A percentile compares a stretch with the other conserved stretches of the same genome.
These are phyloP conservation scores for Ascochyta lentis DNA, from an alignment of 2,329 filamentous ascomycete genomes.

Conservation along the genomic window DNA sequence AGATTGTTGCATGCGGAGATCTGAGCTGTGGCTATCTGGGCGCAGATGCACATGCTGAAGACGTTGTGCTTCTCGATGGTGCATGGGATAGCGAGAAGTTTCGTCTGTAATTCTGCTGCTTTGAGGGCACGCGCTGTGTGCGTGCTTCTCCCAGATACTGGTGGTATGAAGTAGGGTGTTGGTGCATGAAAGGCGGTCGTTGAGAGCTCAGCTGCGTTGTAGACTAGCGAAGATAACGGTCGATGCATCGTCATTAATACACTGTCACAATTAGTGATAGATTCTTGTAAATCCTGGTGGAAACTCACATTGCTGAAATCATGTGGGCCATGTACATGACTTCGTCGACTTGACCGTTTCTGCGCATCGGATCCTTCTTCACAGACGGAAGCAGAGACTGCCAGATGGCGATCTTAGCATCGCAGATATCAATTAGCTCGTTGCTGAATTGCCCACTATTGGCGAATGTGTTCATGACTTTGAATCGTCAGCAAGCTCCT, in stretches of 20 bases:
- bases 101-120: slow-evolving; percentile 77
- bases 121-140: slow-evolving; percentile 82
- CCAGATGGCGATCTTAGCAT: slow-evolving; percentile 73
- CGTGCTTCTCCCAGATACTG: slow-evolving; percentile 49
- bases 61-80: slow-evolving; percentile 72
- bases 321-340: slow-evolving; percentile 91
- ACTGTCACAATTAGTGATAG: slow-evolving; percentile 21
- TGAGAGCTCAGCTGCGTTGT: slow-evolving; percentile 37
- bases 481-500: slow-evolving; percentile 2
- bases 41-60: slow-evolving; percentile 39
- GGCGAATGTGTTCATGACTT: slow-evolving; percentile 57
- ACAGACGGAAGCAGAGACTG: slow-evolving; percentile 74
- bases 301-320: slow-evolving; percentile 62
- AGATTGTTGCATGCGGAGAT: slow-evolving; percentile 69
- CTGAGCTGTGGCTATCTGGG: slow-evolving; percentile 39
- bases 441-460: slow-evolving; percentile 31
- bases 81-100: slow-evolving; percentile 75
- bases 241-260: slow-evolving; percentile 50
- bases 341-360: slow-evolving; percentile 76
- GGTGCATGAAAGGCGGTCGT: slow-evolving; percentile 68
- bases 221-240: slow-evolving; percentile 45
- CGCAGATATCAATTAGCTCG: slow-evolving; percentile 71
- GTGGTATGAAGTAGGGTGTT: slow-evolving; percentile 55
- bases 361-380: slow-evolving; percentile 73
- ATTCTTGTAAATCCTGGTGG: not conserved